Evolutionary conservation across 148 eudicot genomes (phyloP), one percentile per base, ranked within the genome.

Genomic region (Pouteria glomerata): DNA sequence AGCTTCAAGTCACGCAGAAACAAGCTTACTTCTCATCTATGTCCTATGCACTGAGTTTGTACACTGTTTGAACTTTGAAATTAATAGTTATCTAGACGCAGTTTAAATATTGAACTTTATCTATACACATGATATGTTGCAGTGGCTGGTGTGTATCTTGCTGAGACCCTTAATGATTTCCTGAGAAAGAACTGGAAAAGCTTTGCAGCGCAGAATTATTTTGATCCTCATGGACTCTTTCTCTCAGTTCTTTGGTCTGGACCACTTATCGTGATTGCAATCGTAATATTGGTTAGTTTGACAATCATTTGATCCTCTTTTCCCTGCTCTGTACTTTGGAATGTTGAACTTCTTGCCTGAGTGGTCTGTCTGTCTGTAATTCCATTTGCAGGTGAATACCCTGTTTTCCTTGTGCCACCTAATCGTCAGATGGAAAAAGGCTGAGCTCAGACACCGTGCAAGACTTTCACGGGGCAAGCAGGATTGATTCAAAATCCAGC

Each of bases 361-460:
- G 56, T 21, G 24, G n/a, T 19, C 26, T 23, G 19, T n/a, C 55
- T 29, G 21, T 39, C 26, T 45, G 5, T 73, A 24, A 24, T 70
- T 45, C 57, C 2, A 10, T 58, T 70, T 83, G 75, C 88, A 95
- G 99, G 80, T 95, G 60, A 91, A 95, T 69, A 89, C 92, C 41
- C 91, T 95, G 26, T 84, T 95, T 76, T 91, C 99, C 0, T 37
- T 89, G 73, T 89, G 96, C 57, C 72, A 87, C 63, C 85, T 89
- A 37, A 86, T 95, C 13, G 92, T 95, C 31, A 83, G 65, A 44
- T 95, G 99, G 99, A 95, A 95, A 81, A 82, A 73, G 63, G 96
- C 97, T n/a, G 97, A 95, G 81, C 99, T 91, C 57, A 84, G 82
- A 77, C 97, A 95, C 76, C 99, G 97, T 19, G 97, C 99, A 58